Percentiles rank a stretch among this genome's conserved stretches.
Conservation (phyloP, 495 filamentous ascomycete genomes). For the Chaetomium fimeti region DNA sequence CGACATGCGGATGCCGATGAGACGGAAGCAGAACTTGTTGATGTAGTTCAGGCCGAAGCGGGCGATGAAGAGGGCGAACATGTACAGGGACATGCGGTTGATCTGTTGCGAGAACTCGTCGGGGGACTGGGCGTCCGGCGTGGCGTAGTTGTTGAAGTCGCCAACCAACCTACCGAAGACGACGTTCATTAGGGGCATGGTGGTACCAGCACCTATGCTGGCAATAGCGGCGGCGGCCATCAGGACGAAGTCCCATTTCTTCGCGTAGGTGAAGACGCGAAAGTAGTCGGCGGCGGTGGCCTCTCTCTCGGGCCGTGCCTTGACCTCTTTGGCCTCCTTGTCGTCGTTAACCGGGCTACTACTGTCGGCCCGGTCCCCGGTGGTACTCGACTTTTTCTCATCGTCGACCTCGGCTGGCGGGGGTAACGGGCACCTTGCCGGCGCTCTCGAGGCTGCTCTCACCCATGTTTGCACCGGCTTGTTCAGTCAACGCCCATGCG, state of each 20-base stretch:
- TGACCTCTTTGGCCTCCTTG: conserved; percentile 32
- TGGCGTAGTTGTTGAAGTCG: conserved; percentile 32
- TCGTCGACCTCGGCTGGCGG: conserved; percentile 1
- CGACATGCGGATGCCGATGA: conserved; percentile 53
- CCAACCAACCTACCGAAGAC: conserved; percentile 38
- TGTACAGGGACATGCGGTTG: conserved; percentile 36
- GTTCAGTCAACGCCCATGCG: not conserved
- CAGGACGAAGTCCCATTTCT: conserved; percentile 42
- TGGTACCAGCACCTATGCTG: conserved; percentile 36
- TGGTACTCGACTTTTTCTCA: conserved; percentile 5
- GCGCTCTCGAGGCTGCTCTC: conserved; percentile 12
- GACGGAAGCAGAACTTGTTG: conserved; percentile 50
- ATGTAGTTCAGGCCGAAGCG: conserved; percentile 48
- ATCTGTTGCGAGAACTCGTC: conserved; percentile 22
- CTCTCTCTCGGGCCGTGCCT: conserved; percentile 44
- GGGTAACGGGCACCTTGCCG: not conserved
- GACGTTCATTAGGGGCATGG: conserved; percentile 42
- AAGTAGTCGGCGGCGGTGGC: conserved; percentile 44
- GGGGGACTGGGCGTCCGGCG: conserved; percentile 9
- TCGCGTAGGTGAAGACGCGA: conserved; percentile 48
- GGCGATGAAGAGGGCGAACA: conserved; percentile 45
- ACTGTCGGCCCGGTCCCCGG: not conserved
- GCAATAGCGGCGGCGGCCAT: conserved; percentile 38
- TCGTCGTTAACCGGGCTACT: conserved; percentile 22
- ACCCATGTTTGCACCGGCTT: conserved; percentile 7